Base-by-base conservation (phyloP, 805 yeast genomes). In the Metschnikowia bowlesiae region DNA sequence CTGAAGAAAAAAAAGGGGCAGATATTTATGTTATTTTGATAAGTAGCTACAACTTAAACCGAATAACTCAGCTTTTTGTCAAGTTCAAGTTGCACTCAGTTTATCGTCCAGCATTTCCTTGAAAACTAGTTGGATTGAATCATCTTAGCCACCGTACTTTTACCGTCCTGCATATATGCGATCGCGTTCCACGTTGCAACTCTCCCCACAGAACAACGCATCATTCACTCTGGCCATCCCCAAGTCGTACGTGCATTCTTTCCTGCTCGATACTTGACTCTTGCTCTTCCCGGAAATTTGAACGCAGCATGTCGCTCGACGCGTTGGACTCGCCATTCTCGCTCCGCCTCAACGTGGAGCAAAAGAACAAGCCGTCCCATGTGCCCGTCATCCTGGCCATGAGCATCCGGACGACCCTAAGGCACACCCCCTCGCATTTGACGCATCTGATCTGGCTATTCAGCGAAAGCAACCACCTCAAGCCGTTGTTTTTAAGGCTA, bases 361-460 rank as follows among this genome's bases (percentile, higher is more conserved):
- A 52, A 26, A 26, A 36, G 37, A 37, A 47, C 36, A 33, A 16
- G 30, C 40, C 50, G 2, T 34, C 28, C 5, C 46, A 34, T 9
- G 26, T 37, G 9, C 37, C 47, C 11, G 46, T 14, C 9, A 4
- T 45, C 14, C 34, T 28, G 13, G 6, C 8, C 1, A 43, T 48
- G 44, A 33, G 30, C 10, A 44, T 64, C 16, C 53, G 60, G 30
- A 62, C 63, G 3, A 65, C 71, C 4, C 48, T 65, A 16, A 43
- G 54, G 13, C 70, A 69, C 50, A 52, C 48, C 3, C 45, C 62
- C 35, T 51, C 48, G n/a, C 67, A 66, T 37, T 46, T 69, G 4
- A 52, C 58, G 29, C 60, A 66, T 18, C 61, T 56, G 59, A 57
- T 70, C 9, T 69, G 74, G 74, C 30, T 44, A 39, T 50, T 55